phyloP scores from a whole-genome alignment of 75 land plant genomes.

The Gnetum montanum region DNA sequence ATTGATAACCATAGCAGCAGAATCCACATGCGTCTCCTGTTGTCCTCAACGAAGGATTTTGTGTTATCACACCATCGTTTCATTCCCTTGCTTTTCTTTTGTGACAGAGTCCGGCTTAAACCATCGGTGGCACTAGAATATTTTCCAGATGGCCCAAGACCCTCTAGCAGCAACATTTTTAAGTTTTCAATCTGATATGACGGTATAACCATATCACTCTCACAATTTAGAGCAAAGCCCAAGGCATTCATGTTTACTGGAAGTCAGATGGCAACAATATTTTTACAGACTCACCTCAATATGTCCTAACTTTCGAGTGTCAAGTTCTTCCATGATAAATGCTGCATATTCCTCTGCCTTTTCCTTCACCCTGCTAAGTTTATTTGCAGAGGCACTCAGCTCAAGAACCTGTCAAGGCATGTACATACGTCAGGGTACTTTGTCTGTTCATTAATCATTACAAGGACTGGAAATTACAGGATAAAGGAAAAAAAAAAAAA shows the following conservation, averaged over 20 bases:
- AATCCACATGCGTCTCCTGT: conserved; percentile 53
- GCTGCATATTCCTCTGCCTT: conserved; percentile 38
- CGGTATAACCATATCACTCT: not conserved
- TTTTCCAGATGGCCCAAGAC: not conserved
- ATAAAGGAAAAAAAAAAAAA: not conserved
- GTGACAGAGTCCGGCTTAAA: conserved; percentile 12
- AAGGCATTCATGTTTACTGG: not conserved
- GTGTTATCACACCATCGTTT: conserved; percentile 10
- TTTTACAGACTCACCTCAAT: conserved; percentile 23
- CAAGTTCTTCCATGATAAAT: conserved; percentile 47
- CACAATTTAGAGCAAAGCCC: not conserved
- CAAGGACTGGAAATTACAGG: not conserved
- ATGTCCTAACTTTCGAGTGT: conserved; percentile 22
- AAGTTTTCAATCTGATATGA: not conserved
- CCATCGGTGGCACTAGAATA: conserved; percentile 4
- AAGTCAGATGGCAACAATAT: not conserved
- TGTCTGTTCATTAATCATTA: not conserved
- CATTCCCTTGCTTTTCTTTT: conserved; percentile 1
- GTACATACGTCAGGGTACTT: too few relatives aligned
- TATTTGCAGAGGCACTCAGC: conserved; percentile 47
- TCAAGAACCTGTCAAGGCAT: conserved; percentile 32
- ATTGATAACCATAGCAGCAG: conserved; percentile 29
- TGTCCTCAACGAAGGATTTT: conserved; percentile 31
- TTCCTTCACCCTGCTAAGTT: conserved; percentile 31
- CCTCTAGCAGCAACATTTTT: not conserved